A percentile compares a stretch with the other conserved stretches of the same genome.
Evolutionary conservation across 306 rosid species (phyloP).

Genomic region (Styphnolobium japonicum): DNA sequence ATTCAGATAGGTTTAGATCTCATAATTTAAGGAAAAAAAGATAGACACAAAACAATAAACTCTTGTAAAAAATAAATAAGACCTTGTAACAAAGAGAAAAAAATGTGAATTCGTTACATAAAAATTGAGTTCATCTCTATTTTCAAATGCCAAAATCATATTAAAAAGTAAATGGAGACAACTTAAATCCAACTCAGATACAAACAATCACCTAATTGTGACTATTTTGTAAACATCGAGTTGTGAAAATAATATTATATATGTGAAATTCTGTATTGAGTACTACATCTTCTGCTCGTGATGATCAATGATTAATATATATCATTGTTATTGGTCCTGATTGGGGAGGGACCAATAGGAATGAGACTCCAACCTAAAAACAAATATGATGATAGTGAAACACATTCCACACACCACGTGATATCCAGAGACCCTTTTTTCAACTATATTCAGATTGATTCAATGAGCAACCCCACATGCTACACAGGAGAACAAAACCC

Average conservation of each 20-base stretch:
- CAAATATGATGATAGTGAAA: background rate
- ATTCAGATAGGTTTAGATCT: no score
- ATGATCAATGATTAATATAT: conserved; percentile 23
- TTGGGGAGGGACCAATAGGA: conserved; percentile 30
- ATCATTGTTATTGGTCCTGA: background rate
- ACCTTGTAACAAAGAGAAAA: no score
- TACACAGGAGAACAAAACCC: conserved; percentile 40
- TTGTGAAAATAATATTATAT: background rate
- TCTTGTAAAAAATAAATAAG: no score
- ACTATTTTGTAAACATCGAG: background rate
- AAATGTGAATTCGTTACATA: background rate
- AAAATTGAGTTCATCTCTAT: background rate
- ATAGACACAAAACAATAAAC: background rate
- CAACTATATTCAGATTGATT: conserved; percentile 32
- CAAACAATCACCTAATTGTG: background rate
- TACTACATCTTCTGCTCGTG: background rate
- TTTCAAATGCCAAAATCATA: background rate
- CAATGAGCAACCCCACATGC: conserved; percentile 42
- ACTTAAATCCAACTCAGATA: background rate
- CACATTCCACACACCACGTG: conserved; percentile 48
- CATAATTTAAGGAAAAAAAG: background rate
- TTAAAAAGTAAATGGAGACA: no score
- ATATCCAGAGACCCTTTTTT: conserved; percentile 30
- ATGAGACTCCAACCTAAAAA: conserved; percentile 17
- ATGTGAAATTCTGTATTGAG: conserved; percentile 10